These are phyloP conservation scores for Phytophthora pseudosyringae DNA, from an alignment of 352 stramenopile genomes.

Conservation along the genomic window DNA sequence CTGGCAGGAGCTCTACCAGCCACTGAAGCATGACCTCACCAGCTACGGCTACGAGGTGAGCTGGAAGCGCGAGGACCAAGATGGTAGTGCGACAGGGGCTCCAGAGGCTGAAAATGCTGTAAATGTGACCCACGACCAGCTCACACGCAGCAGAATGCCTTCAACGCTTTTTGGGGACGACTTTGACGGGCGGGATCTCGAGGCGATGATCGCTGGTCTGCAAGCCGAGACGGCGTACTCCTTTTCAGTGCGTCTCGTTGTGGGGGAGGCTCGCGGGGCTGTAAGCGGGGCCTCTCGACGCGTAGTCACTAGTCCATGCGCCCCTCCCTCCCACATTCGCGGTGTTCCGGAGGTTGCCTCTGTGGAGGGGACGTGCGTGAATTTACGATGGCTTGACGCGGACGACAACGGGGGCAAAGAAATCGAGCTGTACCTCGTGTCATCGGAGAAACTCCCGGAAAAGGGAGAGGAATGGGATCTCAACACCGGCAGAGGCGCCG, in stretches of 20 bases:
- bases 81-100: neutral
- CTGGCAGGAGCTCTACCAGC: conserved; percentile 81
- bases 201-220: conserved; percentile 58
- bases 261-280: conserved; percentile 60
- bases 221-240: conserved; percentile 66
- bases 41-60: conserved; percentile 71
- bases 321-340: conserved; percentile 43
- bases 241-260: conserved; percentile 73
- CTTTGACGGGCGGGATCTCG: conserved; percentile 81
- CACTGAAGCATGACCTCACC: conserved; percentile 63
- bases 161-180: conserved; percentile 77
- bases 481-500: conserved; percentile 28
- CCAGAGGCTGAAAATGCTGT: conserved; percentile 28
- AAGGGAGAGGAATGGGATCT: conserved; percentile 23
- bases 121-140: conserved; percentile 59
- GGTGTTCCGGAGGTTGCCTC: conserved; percentile 44
- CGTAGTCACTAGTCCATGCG: conserved; percentile 49
- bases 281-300: conserved; percentile 57
- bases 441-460: conserved; percentile 27
- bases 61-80: conserved; percentile 48
- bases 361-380: conserved; percentile 42
- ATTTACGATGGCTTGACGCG: conserved; percentile 63
- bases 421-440: conserved; percentile 52
- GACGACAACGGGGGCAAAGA: conserved; percentile 60
- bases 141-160: conserved; percentile 66